phyloP scores from a whole-genome alignment of 2,329 filamentous ascomycete genomes.

The Cercospora zeae-maydis region DNA sequence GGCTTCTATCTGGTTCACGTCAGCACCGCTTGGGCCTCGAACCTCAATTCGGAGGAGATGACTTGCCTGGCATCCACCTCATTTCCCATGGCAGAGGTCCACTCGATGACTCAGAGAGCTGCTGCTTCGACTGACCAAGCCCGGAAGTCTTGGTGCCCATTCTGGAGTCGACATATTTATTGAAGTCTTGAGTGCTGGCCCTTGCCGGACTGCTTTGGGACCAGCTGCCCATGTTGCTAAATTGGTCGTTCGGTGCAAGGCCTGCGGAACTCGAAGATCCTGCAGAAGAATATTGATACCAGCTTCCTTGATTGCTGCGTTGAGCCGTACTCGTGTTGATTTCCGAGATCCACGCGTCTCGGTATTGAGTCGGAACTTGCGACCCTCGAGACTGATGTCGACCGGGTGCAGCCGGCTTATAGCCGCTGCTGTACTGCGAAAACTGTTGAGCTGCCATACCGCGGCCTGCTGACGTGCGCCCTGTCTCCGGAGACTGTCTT shows the following conservation, averaged over 20 bases:
- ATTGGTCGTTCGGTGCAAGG: background rate
- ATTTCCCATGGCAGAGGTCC: background rate
- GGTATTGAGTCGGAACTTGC: background rate
- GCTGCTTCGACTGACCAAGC: background rate
- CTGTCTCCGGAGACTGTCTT: background rate
- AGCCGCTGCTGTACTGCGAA: background rate
- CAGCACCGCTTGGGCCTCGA: background rate
- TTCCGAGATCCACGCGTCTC: background rate
- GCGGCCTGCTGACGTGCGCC: background rate
- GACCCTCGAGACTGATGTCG: background rate
- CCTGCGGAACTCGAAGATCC: background rate
- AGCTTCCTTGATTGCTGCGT: background rate
- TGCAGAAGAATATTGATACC: background rate
- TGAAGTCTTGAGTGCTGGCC: background rate
- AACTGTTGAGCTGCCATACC: background rate
- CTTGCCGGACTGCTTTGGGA: background rate
- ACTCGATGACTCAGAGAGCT: background rate
- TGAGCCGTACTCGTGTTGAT: background rate
- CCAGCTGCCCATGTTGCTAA: background rate
- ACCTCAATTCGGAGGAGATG: background rate
- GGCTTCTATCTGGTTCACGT: background rate
- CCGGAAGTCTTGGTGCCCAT: background rate
- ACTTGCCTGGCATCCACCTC: background rate
- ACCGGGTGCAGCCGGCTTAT: background rate
- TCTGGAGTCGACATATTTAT: background rate